Base-by-base conservation (phyloP, 164 flowering plant species). In the Sedum album region DNA sequence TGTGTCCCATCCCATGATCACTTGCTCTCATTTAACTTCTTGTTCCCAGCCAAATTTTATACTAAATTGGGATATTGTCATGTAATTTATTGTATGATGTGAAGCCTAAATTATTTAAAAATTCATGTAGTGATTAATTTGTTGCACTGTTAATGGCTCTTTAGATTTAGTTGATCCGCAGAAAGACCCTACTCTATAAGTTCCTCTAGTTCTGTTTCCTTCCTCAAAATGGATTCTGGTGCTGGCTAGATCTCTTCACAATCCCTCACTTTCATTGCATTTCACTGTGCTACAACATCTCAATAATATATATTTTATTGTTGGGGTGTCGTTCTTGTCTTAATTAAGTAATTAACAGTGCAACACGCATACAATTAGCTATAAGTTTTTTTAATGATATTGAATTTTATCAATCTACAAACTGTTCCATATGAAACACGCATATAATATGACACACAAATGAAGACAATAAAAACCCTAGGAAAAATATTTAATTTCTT, bases 11-110 rank as follows among this genome's bases (percentile, higher is more conserved):
- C n/a, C n/a, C n/a, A n/a, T n/a, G 60, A 51, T 51, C 26, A 51
- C 60, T 51, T 51, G 60, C 60, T 57, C 62, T 57, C 62, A 57
- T 57, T 51, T 28, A 57, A 57, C 20, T 26, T 57, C 35, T 57
- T 57, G 62, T 57, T 57, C 62, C 62, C 62, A 26, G 28, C 62
- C 33, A 1, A 57, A 28, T 25, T 26, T 11, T 28, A 57, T 14
- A 26, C 33, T 57, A 10, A 25, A 5, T 6, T 13, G 33, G 14
- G 25, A 49, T 55, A 6, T 55, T 57, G 33, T 57, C 33, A 57
- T 57, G 57, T n/a, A 51, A 48, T 20, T n/a, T 20, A 21, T 51
- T 14, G 48, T 15, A 6, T n/a, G 57, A n/a, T 51, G 62, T 57
- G 20, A 57, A 28, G 9, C 15, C 13, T 55, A 55, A 25, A 25